These are phyloP conservation scores for Fusarium sp. DNA, from an alignment of 2,329 filamentous ascomycete species.

Conservation along the genomic window DNA sequence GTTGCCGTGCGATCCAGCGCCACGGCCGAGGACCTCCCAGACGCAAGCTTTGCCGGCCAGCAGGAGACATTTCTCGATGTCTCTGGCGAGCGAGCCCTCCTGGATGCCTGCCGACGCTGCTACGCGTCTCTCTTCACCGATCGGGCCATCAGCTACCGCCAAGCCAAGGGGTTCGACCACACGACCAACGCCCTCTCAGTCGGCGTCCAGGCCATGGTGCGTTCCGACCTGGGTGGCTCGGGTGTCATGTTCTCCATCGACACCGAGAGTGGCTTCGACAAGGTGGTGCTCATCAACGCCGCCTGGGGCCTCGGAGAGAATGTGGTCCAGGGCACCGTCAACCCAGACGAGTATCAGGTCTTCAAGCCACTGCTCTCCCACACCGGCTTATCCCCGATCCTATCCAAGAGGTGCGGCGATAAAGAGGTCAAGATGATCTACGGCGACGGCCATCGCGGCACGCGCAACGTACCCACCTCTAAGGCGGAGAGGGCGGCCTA, in stretches of 20 bases:
- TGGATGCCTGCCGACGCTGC: constrained; percentile 51
- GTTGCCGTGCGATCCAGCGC: constrained; percentile 54
- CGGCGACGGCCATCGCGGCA: constrained; percentile 43
- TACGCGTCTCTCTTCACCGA: constrained; percentile 55
- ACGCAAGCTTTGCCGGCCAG: constrained; percentile 54
- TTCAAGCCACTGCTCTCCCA: constrained; percentile 51
- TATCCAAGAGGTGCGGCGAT: constrained; percentile 50
- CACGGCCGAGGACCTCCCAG: constrained; percentile 54
- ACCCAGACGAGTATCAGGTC: constrained; percentile 54
- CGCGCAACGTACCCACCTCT: constrained; percentile 52
- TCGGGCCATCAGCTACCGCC: constrained; percentile 52
- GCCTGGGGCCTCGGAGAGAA: constrained; percentile 54
- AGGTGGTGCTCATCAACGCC: constrained; percentile 53
- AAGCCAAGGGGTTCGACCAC: constrained; percentile 44
- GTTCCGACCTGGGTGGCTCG: constrained; percentile 49
- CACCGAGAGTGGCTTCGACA: constrained; percentile 54
- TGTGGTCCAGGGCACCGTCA: constrained; percentile 52
- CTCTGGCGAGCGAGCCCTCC: constrained; percentile 44
- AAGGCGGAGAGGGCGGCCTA: constrained; percentile 48
- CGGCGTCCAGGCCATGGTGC: constrained; percentile 48
- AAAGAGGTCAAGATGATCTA: constrained; percentile 52
- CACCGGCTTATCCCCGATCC: constrained; percentile 44
- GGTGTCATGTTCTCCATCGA: constrained; percentile 57
- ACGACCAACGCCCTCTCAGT: constrained; percentile 44
- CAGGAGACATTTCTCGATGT: constrained; percentile 54